Conservation (phyloP, 495 filamentous ascomycete species). For the Daldinia grandis region DNA sequence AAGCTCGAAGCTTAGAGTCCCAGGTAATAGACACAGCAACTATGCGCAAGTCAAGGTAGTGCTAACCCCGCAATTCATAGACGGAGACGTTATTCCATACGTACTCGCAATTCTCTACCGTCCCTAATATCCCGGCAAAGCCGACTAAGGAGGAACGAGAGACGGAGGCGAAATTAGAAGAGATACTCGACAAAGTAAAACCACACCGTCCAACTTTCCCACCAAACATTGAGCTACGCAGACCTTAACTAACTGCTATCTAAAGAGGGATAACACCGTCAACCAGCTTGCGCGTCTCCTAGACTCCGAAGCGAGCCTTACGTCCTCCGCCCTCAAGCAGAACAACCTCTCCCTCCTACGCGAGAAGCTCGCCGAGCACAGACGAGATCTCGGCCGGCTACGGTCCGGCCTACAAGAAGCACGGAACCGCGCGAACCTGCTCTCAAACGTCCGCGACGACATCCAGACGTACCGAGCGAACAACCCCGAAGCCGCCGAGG, state of each 20-base stretch:
- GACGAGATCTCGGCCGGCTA: conserved; percentile 80
- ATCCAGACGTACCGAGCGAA: conserved; percentile 85
- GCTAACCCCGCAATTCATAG: conserved; percentile 55
- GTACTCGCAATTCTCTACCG: conserved; percentile 92
- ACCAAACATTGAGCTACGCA: neutral
- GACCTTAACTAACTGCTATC: conserved; percentile 8
- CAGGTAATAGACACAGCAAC: conserved; percentile 69
- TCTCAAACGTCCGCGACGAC: conserved; percentile 88
- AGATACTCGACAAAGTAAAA: conserved; percentile 78
- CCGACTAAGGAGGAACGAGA: conserved; percentile 85
- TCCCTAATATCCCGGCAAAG: conserved; percentile 78
- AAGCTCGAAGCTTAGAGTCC: conserved; percentile 87
- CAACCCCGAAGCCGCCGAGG: conserved; percentile 82
- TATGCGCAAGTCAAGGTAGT: neutral
- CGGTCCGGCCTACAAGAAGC: conserved; percentile 71
- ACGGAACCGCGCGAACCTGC: conserved; percentile 88
- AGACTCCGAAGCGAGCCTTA: conserved; percentile 90
- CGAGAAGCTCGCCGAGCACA: conserved; percentile 87
- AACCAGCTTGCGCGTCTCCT: conserved; percentile 86
- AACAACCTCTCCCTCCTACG: conserved; percentile 93
- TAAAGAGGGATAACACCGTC: conserved; percentile 82
- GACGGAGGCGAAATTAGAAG: conserved; percentile 82
- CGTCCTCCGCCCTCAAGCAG: conserved; percentile 89
- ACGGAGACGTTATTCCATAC: conserved; percentile 93
- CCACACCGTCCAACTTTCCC: conserved; percentile 18